Conservation (phyloP, 2,329 filamentous ascomycete genomes). For the Colletotrichum magnum region DNA sequence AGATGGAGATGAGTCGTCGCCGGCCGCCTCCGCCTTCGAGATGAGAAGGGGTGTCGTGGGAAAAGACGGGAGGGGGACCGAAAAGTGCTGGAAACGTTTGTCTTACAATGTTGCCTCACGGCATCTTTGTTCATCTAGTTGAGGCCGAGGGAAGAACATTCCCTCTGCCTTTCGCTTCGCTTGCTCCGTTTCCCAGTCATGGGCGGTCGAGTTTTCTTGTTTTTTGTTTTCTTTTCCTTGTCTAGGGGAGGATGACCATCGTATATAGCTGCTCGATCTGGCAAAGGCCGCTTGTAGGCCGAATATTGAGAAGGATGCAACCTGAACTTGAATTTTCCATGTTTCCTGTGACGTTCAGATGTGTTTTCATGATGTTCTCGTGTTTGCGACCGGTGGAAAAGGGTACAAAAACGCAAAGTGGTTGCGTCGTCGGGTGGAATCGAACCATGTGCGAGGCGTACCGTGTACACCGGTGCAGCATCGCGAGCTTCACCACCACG, state of each 20-base stretch:
- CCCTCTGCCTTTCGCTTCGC: neutral
- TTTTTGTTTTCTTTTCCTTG: neutral
- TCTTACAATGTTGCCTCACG: constrained; percentile 50
- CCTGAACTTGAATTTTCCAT: neutral
- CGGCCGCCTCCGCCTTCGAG: constrained; percentile 9
- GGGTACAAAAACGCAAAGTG: neutral
- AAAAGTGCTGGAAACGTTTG: constrained; percentile 38
- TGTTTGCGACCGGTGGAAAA: neutral
- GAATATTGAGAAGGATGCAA: constrained; percentile 29
- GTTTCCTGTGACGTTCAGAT: neutral
- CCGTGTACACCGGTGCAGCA: constrained; percentile 1
- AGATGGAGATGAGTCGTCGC: neutral
- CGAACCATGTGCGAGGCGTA: constrained; percentile 27
- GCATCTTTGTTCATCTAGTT: constrained; percentile 47
- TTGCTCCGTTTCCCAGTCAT: neutral
- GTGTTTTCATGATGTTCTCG: neutral
- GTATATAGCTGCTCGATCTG: constrained; percentile 24
- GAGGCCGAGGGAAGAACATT: neutral
- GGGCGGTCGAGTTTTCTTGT: neutral
- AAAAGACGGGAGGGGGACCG: constrained; percentile 3
- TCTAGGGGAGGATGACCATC: constrained; percentile 21
- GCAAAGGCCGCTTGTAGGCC: constrained; percentile 15
- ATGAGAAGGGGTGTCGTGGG: too few relatives aligned
- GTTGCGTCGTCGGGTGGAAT: neutral
- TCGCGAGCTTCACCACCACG: neutral